Conservation (phyloP, 768 basidiomycete genomes). For the Phaeotremella skinneri region DNA sequence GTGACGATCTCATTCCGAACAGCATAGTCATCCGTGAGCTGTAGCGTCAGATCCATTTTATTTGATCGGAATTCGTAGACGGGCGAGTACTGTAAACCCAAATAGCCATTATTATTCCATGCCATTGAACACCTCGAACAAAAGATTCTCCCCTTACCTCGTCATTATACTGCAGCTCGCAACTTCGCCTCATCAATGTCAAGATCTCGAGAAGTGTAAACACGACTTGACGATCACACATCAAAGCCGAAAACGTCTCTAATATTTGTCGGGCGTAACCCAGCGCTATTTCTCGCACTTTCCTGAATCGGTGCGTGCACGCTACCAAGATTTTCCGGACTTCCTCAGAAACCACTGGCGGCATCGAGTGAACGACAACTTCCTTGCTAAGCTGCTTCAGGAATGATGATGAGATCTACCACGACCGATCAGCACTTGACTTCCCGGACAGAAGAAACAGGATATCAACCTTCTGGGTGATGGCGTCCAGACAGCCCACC, state of each 20-base stretch:
- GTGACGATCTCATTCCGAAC: slow-evolving; percentile 79
- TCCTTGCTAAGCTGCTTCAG: slow-evolving; percentile 68
- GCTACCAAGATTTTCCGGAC: slow-evolving; percentile 70
- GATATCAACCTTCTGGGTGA: slow-evolving; percentile 73
- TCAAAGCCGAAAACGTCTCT: slow-evolving; percentile 86
- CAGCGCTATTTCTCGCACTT: slow-evolving; percentile 75
- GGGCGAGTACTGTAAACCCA: slow-evolving; percentile 71
- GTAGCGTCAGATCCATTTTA: slow-evolving; percentile 67
- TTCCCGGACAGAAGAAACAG: background rate
- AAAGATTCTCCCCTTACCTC: slow-evolving; percentile 60
- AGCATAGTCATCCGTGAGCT: slow-evolving; percentile 80
- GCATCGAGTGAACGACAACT: slow-evolving; percentile 76
- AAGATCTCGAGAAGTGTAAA: slow-evolving; percentile 87
- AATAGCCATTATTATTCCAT: background rate
- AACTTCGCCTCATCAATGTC: slow-evolving; percentile 79
- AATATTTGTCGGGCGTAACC: slow-evolving; percentile 81
- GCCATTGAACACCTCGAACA: background rate
- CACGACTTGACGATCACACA: slow-evolving; percentile 84
- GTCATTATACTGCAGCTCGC: slow-evolving; percentile 85
- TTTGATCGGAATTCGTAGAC: slow-evolving; percentile 78
- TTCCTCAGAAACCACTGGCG: slow-evolving; percentile 66
- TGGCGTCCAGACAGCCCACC: slow-evolving; percentile 73
- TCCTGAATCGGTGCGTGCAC: slow-evolving; percentile 77
- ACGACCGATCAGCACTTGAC: background rate
- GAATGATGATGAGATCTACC: slow-evolving; percentile 74